Base-by-base conservation (phyloP, 2,329 filamentous ascomycete genomes). In the Westerdykella ornata region DNA sequence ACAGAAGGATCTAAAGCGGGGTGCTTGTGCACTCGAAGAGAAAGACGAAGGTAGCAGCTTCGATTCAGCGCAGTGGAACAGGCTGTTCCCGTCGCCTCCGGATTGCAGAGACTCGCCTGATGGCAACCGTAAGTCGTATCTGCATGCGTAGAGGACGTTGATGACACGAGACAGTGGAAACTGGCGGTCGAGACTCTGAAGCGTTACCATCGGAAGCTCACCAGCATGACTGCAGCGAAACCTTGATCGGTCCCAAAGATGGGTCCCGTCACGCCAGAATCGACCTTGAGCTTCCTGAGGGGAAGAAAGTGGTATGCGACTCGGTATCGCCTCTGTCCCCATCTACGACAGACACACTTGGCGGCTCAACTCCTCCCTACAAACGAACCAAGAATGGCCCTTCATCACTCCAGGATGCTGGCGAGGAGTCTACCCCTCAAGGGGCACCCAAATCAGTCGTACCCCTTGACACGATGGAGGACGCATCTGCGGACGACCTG, bases 201-300 rank as follows among this genome's bases (percentile, higher is more conserved):
- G 8, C n/a, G 14, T 33, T 14, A 7, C 30, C 5, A 5, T 14
- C 7, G 8, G 30, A 2, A 26, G 12, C 22, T 26, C 12, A 33
- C 30, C 8, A 33, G n/a, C 30, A 17, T 33, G 16, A 13, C 7
- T 17, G 30, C 30, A n/a, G 9, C 30, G 16, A 14, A 8, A n/a
- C n/a, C 30, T 33, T 26, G 22, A 26, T 11, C 12, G 22, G 22
- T 8, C 22, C 12, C 22, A 26, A 26, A 26, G 22, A 26, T 26
- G 22, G 8, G 7, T 9, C 7, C 22, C 12, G 3, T 11, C 22
- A 26, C 12, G 22, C 3, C 22, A 26, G 8, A 11, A 11, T 26
- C 22, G 22, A 9, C 7, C 22, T 4, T 26, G 4, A 8, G 22
- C 22, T 26, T 26, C 54, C 15, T 60, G 53, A 57, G 44, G 53